These are phyloP conservation scores for Myxozyma udenii DNA, from an alignment of 805 yeast species.

Conservation along the genomic window DNA sequence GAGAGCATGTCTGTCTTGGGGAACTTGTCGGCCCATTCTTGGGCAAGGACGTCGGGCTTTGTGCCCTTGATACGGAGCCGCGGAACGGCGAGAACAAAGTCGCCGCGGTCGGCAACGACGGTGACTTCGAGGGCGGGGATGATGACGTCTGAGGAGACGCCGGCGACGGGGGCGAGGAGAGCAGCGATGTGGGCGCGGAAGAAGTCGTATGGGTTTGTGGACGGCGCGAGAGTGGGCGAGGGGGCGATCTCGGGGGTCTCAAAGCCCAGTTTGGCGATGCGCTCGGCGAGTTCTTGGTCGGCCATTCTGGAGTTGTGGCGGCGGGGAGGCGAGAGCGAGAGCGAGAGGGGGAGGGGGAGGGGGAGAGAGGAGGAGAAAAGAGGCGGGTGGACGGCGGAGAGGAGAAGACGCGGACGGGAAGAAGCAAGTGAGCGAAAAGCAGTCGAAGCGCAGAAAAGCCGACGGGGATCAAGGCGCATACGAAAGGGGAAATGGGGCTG, in stretches of 20 bases:
- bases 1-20: conserved; percentile 66
- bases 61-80: conserved; percentile 78
- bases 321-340: neutral
- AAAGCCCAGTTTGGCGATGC: conserved; percentile 16
- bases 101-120: conserved; percentile 83
- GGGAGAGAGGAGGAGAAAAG: neutral
- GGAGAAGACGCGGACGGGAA: neutral
- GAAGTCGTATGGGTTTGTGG: conserved; percentile 75
- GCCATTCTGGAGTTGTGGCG: neutral
- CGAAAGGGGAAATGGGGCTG: neutral
- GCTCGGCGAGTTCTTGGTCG: conserved; percentile 8
- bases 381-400: neutral
- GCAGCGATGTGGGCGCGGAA: conserved; percentile 85
- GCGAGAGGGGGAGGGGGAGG: neutral
- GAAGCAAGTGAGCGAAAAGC: neutral
- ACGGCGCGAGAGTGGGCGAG: conserved; percentile 49
- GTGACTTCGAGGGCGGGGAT: conserved; percentile 88
- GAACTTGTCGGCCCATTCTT: conserved; percentile 74
- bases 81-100: conserved; percentile 87
- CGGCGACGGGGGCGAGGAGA: conserved; percentile 69
- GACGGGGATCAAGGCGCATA: too few relatives aligned
- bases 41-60: conserved; percentile 70
- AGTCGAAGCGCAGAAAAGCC: neutral
- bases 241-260: conserved; percentile 10
- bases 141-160: conserved; percentile 65